Conservation (phyloP, 2,329 filamentous ascomycete genomes). For the Phialemonium atrogriseum region DNA sequence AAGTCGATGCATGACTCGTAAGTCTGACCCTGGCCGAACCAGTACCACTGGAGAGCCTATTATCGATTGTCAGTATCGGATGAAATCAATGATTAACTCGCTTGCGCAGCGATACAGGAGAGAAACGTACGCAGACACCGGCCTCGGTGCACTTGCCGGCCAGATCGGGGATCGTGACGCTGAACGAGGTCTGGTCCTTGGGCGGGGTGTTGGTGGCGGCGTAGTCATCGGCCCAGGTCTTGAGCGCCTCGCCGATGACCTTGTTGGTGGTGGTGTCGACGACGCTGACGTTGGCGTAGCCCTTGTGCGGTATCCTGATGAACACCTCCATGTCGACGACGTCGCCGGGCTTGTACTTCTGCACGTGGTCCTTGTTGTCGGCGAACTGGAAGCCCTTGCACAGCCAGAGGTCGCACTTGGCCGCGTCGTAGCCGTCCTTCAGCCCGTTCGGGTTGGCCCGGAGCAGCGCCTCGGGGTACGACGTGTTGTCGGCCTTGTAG, state of each 20-base stretch:
- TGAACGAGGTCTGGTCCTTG: conserved; percentile 21
- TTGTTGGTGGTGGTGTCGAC: conserved; percentile 37
- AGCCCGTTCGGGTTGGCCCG: conserved; percentile 16
- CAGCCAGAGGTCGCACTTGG: conserved; percentile 28
- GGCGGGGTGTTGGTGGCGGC: conserved; percentile 17
- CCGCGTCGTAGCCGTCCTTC: conserved; percentile 15
- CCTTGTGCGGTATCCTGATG: conserved; percentile 37
- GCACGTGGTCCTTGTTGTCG: conserved; percentile 28
- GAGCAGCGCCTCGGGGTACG: conserved; percentile 22
- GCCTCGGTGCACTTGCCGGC: conserved; percentile 15
- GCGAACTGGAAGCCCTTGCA: conserved; percentile 30
- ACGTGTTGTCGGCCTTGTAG: conserved; percentile 22
- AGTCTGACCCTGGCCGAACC: conserved; percentile 50
- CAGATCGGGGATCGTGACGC: conserved; percentile 19
- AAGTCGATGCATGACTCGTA: conserved; percentile 59
- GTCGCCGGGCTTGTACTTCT: conserved; percentile 31
- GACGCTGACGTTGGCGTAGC: conserved; percentile 38
- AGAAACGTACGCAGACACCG: conserved; percentile 19
- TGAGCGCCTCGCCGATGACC: conserved; percentile 35
- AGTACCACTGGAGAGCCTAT: conserved; percentile 52
- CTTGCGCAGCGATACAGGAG: background rate
- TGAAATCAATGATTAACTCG: background rate
- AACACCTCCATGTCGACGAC: conserved; percentile 30
- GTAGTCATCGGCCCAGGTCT: conserved; percentile 18
- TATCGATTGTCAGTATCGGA: conserved; percentile 1